Percentiles rank a stretch among this genome's conserved stretches.
Conservation (phyloP, 305 asterid genomes). For the Fraxinus greggii region DNA sequence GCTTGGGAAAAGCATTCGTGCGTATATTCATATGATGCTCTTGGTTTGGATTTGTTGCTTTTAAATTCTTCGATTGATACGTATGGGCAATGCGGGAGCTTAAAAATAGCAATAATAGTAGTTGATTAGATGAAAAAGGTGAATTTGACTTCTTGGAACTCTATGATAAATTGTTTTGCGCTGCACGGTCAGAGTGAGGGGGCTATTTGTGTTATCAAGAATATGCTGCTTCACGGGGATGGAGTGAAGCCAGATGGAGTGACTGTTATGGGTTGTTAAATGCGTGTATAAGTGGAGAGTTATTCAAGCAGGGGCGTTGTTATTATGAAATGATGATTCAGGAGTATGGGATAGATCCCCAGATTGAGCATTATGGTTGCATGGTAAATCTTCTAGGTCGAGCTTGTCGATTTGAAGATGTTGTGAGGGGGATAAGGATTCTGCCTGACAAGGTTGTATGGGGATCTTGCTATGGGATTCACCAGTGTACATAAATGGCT, state of each 20-base stretch:
- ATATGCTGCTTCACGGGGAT: conserved; percentile 39
- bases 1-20: conserved; percentile 70
- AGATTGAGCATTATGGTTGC: conserved; percentile 73
- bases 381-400: conserved; percentile 70
- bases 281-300: conserved; percentile 74
- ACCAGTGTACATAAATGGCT: conserved; percentile 58
- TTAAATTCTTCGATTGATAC: conserved; percentile 64
- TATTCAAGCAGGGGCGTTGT: conserved; percentile 50
- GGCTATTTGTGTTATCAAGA: conserved; percentile 51
- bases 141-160: conserved; percentile 66
- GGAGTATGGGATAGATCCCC: conserved; percentile 54
- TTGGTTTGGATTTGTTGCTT: conserved; percentile 40
- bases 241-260: conserved; percentile 59
- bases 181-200: conserved; percentile 53
- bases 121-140: conserved; percentile 38
- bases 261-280: conserved; percentile 69
- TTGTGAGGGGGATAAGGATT: conserved; percentile 52
- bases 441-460: conserved; percentile 67
- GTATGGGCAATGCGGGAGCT: conserved; percentile 86
- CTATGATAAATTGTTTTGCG: conserved; percentile 70
- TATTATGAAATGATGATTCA: conserved; percentile 53
- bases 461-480: conserved; percentile 76
- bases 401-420: conserved; percentile 62
- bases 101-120: conserved; percentile 49
- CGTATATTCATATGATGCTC: conserved; percentile 42